phyloP scores from a whole-genome alignment of 306 rosid species.

The Acacia confusa region DNA sequence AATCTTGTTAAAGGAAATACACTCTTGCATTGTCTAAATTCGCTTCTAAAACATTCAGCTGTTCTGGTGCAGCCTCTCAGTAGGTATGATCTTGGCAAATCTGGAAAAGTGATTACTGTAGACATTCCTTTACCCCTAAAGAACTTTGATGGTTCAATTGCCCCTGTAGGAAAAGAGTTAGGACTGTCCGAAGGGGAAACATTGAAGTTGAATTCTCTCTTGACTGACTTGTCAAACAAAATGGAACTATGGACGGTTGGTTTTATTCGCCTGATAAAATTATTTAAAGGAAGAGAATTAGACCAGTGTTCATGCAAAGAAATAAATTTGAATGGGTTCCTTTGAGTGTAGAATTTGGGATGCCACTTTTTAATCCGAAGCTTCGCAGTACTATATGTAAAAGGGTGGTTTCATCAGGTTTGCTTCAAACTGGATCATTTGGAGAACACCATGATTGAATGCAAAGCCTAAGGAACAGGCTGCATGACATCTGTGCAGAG shows the following conservation, averaged over 20 bases:
- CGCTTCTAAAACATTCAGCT: conserved; percentile 82
- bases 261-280: conserved; percentile 74
- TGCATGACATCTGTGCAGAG: conserved; percentile 75
- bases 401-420: conserved; percentile 74
- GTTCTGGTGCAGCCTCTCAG: conserved; percentile 81
- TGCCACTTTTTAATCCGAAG: conserved; percentile 89
- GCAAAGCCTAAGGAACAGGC: conserved; percentile 76
- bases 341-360: conserved; percentile 83
- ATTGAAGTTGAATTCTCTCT: conserved; percentile 51
- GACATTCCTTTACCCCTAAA: conserved; percentile 91
- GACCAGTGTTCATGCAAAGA: conserved; percentile 38
- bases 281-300: conserved; percentile 58
- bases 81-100: conserved; percentile 66
- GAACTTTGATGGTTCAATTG: conserved; percentile 68
- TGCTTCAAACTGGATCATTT: conserved; percentile 76
- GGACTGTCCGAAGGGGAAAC: no score
- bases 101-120: conserved; percentile 66
- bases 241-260: conserved; percentile 80
- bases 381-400: conserved; percentile 70
- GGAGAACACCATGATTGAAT: conserved; percentile 73
- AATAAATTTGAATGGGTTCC: conserved; percentile 91
- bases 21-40: conserved; percentile 85
- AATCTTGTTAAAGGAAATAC: conserved; percentile 76
- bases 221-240: conserved; percentile 62
- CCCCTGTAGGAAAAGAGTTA: no score